These are phyloP conservation scores for Mycoemilia scoparia DNA, from an alignment of 192 early-diverging fungal species.

Conservation along the genomic window DNA sequence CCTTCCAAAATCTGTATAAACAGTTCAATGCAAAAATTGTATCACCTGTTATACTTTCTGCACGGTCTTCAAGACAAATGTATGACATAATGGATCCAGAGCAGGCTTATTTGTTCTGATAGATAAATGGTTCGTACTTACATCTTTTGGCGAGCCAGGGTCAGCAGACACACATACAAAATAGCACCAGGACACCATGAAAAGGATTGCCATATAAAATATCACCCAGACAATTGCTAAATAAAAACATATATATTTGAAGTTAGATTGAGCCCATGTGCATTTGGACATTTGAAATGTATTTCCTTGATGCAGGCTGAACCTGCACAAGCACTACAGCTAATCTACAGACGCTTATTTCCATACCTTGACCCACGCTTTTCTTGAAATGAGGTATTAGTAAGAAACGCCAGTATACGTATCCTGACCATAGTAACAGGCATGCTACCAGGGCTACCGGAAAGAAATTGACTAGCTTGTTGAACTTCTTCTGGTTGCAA, in stretches of 20 bases:
- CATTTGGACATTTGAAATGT: too few relatives aligned
- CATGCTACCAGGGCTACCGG: constrained; percentile 18
- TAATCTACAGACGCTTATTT: neutral
- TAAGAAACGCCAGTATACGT: constrained; percentile 4
- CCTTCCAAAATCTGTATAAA: constrained; percentile 2
- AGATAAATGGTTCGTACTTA: neutral
- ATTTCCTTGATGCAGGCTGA: too few relatives aligned
- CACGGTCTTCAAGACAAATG: neutral
- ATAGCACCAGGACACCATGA: constrained; percentile 15
- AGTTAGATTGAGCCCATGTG: too few relatives aligned
- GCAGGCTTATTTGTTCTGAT: constrained; percentile 1
- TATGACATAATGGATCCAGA: constrained; percentile 4
- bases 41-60: neutral
- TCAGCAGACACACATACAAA: constrained; percentile 9
- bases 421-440: constrained; percentile 21
- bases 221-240: neutral
- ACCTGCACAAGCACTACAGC: neutral
- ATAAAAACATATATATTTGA: neutral
- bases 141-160: constrained; percentile 9
- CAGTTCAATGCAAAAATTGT: constrained; percentile 1
- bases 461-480: constrained; percentile 13
- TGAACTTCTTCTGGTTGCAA: constrained; percentile 20
- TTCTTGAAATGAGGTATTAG: constrained; percentile 8
- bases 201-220: neutral
- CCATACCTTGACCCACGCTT: neutral